Conservation (phyloP, 305 asterid species). For the Solanum hybrid region DNA sequence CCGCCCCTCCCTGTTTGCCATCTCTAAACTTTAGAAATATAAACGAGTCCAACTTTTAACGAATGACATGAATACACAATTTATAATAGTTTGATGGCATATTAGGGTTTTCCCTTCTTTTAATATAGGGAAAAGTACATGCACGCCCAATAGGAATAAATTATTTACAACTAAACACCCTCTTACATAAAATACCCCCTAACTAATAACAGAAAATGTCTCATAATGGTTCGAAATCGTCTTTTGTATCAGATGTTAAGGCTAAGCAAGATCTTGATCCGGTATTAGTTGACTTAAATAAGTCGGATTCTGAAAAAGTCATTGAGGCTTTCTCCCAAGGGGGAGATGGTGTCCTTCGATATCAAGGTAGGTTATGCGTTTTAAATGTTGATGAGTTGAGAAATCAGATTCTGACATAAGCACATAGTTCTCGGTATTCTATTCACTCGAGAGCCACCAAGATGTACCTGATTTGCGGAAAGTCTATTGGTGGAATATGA, state of each 20-base stretch:
- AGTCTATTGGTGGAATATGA: neutral
- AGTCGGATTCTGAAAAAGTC: neutral
- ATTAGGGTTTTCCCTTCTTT: neutral
- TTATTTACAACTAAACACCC: neutral
- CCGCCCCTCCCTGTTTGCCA: neutral
- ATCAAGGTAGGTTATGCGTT: neutral
- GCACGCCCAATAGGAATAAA: neutral
- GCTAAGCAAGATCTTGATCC: neutral
- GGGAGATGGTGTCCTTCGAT: neutral
- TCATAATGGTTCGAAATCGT: neutral
- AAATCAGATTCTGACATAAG: neutral
- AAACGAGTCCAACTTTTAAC: no score
- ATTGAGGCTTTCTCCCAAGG: neutral
- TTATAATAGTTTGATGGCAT: neutral
- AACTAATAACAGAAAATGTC: neutral
- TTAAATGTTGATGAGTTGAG: neutral
- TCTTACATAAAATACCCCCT: neutral
- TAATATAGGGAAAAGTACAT: neutral
- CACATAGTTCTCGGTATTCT: neutral
- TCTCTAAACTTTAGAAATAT: neutral
- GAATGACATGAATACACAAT: neutral
- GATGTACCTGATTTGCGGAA: neutral
- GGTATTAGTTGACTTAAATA: no score
- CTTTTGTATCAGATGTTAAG: neutral
- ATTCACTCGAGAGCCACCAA: neutral